These are phyloP conservation scores for Xylariaceae sp. DNA, from an alignment of 2,329 filamentous ascomycete species.

Conservation along the genomic window DNA sequence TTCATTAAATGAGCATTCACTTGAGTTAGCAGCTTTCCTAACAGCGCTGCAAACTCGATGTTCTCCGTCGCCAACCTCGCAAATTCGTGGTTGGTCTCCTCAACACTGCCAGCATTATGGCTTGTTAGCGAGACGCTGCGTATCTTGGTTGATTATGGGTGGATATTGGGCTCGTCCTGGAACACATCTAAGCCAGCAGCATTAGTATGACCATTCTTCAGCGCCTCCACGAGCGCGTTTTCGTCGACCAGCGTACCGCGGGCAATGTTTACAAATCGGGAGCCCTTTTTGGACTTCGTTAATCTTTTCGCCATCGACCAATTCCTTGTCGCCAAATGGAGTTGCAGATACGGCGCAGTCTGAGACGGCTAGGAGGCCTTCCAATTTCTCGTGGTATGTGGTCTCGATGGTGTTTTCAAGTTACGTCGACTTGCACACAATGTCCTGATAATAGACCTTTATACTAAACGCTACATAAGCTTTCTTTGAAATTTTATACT, in stretches of 20 bases:
- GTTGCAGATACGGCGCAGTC: conserved; percentile 40
- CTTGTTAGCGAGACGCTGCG: conserved; percentile 9
- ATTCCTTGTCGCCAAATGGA: conserved; percentile 24
- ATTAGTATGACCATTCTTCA: conserved; percentile 34
- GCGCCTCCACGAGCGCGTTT: conserved; percentile 35
- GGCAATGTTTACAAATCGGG: conserved; percentile 47
- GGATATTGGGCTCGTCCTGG: conserved; percentile 49
- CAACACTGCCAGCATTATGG: conserved; percentile 7
- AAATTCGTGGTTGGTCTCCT: conserved; percentile 2
- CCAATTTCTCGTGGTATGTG: conserved; percentile 39
- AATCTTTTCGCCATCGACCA: conserved; percentile 44
- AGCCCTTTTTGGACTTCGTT: conserved; percentile 52
- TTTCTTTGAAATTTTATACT: conserved; percentile 54
- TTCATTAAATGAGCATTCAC: background rate
- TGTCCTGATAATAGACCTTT: conserved; percentile 60
- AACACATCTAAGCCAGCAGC: conserved; percentile 42
- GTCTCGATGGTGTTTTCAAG: conserved; percentile 40
- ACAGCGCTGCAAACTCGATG: background rate
- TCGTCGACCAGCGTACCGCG: conserved; percentile 59
- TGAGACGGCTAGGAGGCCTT: conserved; percentile 36
- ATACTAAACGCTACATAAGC: conserved; percentile 54
- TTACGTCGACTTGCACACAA: conserved; percentile 35
- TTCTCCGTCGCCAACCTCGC: conserved; percentile 14
- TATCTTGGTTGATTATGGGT: conserved; percentile 23
- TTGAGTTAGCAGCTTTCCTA: background rate